phyloP scores from a whole-genome alignment of 192 early-diverging fungal species.

The Spizellomyces punctatus region DNA sequence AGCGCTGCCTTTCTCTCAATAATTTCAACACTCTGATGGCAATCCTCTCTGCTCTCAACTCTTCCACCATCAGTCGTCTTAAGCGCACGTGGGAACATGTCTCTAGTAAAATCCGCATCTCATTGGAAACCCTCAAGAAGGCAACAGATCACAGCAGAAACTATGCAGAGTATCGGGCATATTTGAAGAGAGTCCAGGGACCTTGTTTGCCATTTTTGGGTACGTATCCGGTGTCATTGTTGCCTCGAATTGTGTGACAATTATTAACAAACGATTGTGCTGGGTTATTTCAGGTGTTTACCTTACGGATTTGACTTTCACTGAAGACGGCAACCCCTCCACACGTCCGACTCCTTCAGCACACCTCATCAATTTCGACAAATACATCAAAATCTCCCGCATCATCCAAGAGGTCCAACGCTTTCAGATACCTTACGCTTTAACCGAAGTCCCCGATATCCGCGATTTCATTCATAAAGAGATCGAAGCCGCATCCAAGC shows the following conservation, averaged over 20 bases:
- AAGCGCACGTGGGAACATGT: conserved; percentile 55
- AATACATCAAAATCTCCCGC: conserved; percentile 61
- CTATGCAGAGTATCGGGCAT: conserved; percentile 44
- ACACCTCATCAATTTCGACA: conserved; percentile 80
- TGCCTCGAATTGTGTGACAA: conserved; percentile 9
- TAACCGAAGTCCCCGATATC: conserved; percentile 41
- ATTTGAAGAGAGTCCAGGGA: conserved; percentile 28
- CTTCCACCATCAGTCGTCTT: conserved; percentile 49
- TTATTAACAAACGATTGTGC: too few relatives aligned
- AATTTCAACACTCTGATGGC: conserved; percentile 55
- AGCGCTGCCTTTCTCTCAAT: conserved; percentile 41
- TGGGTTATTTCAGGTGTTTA: conserved; percentile 26
- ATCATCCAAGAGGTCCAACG: conserved; percentile 74
- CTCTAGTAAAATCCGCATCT: conserved; percentile 32
- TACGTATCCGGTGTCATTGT: conserved; percentile 4
- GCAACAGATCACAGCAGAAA: conserved; percentile 44
- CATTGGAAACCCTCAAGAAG: conserved; percentile 37
- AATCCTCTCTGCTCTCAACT: conserved; percentile 48
- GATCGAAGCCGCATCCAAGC: conserved; percentile 21
- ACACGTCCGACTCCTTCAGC: conserved; percentile 18
- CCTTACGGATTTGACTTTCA: conserved; percentile 57
- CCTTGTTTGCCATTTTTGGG: conserved; percentile 56
- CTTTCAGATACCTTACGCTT: conserved; percentile 73
- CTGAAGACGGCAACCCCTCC: conserved; percentile 56
- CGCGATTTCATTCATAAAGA: conserved; percentile 29